Evolutionary conservation across 192 early-diverging fungal genomes (phyloP), one percentile per base, ranked within the genome.

Genomic region (Podila minutissima): DNA sequence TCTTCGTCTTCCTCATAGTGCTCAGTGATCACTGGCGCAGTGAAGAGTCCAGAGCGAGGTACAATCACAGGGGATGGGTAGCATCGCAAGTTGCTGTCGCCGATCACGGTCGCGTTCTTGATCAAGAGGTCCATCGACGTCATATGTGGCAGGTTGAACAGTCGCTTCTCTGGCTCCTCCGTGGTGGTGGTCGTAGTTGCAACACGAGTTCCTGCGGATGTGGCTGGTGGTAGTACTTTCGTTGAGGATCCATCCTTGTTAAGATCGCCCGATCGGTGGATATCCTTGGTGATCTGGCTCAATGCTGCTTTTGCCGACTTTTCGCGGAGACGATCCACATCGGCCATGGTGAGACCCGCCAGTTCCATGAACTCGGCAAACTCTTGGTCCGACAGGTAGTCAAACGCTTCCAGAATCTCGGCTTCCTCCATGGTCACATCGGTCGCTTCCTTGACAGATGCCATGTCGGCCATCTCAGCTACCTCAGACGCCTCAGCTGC

Each of bases 81-180:
- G 67, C 77, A 81, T 59, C 77, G 70, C 24, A 81, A 57, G 55
- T 81, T 73, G 62, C 71, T 73, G 58, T 81, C 77, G 17, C 77
- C 71, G 24, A 81, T 73, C 37, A 73, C 71, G 3, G 51, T 69
- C 8, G 71, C 59, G 26, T 81, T 62, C 62, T 73, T 81, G 46
- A 81, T n/a, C 33, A 81, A 17, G 17, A 73, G 55, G 9, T 81
- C 77, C 77, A 81, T 81, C 5, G 77, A 81, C 0, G 57, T 81
- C 77, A 81, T 81, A 19, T 81, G 70, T 9, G 67, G 62, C 5
- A 73, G 67, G 28, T 66, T 81, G 9, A 38, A 58, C 0, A 57
- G 62, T 12, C 64, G 26, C 38, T 28, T 50, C 5, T 33, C 46
- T 46, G 41, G 13, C 15, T 46, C 41, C 41, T 46, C 41, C 2